These are phyloP conservation scores for Gloeopeniophorella convolvens DNA, from an alignment of 768 basidiomycete species.

Conservation along the genomic window DNA sequence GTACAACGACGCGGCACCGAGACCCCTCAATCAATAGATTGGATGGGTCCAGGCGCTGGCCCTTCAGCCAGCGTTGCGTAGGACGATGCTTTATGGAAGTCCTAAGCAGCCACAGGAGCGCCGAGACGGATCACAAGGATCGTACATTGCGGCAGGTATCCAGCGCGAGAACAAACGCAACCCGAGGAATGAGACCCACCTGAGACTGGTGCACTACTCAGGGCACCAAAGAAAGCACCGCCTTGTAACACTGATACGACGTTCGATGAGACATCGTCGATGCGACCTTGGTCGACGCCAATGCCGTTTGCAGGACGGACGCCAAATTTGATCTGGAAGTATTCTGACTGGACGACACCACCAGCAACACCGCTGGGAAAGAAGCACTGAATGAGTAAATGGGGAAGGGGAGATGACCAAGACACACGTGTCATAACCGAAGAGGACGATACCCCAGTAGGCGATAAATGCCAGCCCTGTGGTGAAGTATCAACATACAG, in stretches of 20 bases:
- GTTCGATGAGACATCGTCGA: constrained; percentile 63
- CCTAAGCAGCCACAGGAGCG: too few species aligned
- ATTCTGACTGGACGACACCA: constrained; percentile 57
- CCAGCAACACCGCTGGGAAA: constrained; percentile 50
- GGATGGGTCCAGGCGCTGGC: background rate
- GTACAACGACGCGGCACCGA: too few species aligned
- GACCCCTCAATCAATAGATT: background rate
- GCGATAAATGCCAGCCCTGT: constrained; percentile 66
- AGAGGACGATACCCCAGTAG: constrained; percentile 77
- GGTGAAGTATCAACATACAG: background rate
- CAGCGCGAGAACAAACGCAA: background rate
- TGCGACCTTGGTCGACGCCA: constrained; percentile 31
- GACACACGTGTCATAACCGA: constrained; percentile 72
- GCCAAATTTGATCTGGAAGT: constrained; percentile 60
- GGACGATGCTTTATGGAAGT: too few species aligned
- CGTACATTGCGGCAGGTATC: background rate
- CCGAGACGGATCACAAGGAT: too few species aligned
- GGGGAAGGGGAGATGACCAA: background rate
- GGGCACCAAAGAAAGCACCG: constrained; percentile 83
- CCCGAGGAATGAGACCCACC: constrained; percentile 33
- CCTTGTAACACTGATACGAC: constrained; percentile 86
- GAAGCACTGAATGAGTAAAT: constrained; percentile 22
- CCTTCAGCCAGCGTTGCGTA: too few species aligned
- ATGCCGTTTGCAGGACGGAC: constrained; percentile 41
- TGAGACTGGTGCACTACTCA: constrained; percentile 65